A percentile compares a stretch with the other conserved stretches of the same genome.
These are phyloP conservation scores for Trapa incisa DNA, from an alignment of 345 rosid genomes.

Conservation along the genomic window DNA sequence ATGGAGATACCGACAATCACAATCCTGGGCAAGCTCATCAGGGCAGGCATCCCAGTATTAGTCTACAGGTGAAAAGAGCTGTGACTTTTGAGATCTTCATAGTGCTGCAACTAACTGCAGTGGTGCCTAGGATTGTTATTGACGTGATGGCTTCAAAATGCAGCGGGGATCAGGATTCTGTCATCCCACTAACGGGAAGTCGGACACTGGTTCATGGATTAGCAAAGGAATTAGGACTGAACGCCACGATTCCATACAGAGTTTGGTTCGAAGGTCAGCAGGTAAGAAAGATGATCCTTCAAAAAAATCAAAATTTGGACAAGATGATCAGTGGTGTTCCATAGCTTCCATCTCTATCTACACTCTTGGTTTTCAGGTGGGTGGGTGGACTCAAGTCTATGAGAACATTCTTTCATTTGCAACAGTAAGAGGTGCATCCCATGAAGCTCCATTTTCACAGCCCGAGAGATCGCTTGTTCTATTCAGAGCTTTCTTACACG, in stretches of 20 bases:
- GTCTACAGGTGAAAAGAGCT: constrained; percentile 57
- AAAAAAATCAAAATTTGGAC: not conserved
- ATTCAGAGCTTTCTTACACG: constrained; percentile 56
- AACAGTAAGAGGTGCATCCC: constrained; percentile 93
- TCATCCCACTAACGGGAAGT: constrained; percentile 79
- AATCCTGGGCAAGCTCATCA: constrained; percentile 44
- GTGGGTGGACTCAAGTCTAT: constrained; percentile 97
- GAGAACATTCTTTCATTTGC: constrained; percentile 72
- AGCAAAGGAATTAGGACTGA: constrained; percentile 46
- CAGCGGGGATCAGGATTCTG: constrained; percentile 99
- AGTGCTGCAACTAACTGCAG: not conserved
- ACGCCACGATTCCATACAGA: constrained; percentile 55
- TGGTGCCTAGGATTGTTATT: too few relatives aligned
- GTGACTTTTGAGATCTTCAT: not conserved
- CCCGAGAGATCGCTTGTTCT: constrained; percentile 87
- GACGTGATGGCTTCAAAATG: constrained; percentile 7
- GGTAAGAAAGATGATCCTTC: constrained; percentile 20
- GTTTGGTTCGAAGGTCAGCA: constrained; percentile 91
- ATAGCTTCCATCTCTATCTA: too few relatives aligned
- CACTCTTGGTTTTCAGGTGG: constrained; percentile 41
- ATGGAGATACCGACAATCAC: constrained; percentile 70
- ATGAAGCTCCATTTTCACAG: constrained; percentile 94
- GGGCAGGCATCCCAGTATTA: constrained; percentile 67
- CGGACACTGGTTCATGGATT: constrained; percentile 48
- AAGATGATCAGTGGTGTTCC: not conserved